A percentile compares a stretch with the other conserved stretches of the same genome.
These are phyloP conservation scores for Kodamaea alishanica DNA, from an alignment of 1,139 yeast species.

Conservation along the genomic window DNA sequence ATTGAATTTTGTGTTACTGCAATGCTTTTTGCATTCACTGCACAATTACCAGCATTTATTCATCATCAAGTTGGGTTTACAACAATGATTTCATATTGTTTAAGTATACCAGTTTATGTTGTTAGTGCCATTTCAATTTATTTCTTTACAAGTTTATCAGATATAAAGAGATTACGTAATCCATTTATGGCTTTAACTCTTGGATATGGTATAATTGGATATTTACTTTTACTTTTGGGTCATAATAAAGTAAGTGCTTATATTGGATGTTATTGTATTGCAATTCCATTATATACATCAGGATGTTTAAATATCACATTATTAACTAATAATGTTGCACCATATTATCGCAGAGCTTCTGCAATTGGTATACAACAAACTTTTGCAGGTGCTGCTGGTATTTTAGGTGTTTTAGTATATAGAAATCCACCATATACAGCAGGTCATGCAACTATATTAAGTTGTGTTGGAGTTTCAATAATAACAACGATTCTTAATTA, in stretches of 20 bases:
- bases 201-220: conserved; percentile 3
- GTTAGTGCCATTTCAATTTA: conserved; percentile 4
- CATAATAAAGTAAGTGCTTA: conserved; percentile 3
- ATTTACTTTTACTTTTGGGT: conserved; percentile 4
- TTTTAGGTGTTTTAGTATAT: conserved; percentile 4
- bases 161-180: conserved; percentile 2
- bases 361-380: conserved; percentile 5
- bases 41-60: conserved; percentile 2
- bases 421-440: conserved; percentile 1
- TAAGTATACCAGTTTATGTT: conserved; percentile 2
- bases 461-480: conserved; percentile 4
- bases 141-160: conserved; percentile 3
- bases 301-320: conserved; percentile 4
- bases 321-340: conserved; percentile 5
- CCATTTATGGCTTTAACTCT: conserved; percentile 4
- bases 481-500: conserved; percentile 1
- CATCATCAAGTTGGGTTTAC: conserved; percentile 1
- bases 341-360: conserved; percentile 5
- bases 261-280: conserved; percentile 4
- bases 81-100: neutral
- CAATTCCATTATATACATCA: conserved; percentile 3
- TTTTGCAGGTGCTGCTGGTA: conserved; percentile 4
- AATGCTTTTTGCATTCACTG: conserved; percentile 4
- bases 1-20: conserved; percentile 3
- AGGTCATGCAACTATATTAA: conserved; percentile 2